Percentiles rank a stretch among this genome's conserved stretches.
phyloP scores from a whole-genome alignment of 73 alveolate genomes.

The Urostyla sp. region DNA sequence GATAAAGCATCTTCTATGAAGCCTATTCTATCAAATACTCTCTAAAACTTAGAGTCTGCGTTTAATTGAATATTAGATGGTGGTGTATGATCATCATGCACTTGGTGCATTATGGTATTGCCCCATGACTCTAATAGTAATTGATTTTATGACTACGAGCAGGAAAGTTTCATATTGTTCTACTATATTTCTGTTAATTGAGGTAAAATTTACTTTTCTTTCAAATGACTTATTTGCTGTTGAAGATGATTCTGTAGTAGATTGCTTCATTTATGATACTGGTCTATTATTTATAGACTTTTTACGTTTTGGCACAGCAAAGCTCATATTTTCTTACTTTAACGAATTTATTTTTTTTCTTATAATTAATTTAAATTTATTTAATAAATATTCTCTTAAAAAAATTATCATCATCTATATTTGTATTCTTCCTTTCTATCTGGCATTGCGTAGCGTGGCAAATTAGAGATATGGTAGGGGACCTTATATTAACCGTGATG shows the following conservation, averaged over 20 bases:
- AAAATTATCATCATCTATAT: conserved; percentile 1
- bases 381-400: neutral
- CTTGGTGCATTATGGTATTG: no score
- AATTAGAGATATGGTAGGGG: conserved; percentile 22
- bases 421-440: conserved; percentile 33
- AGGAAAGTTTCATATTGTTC: no score
- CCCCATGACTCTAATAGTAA: no score
- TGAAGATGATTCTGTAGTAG: no score
- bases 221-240: no score
- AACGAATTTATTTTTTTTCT: neutral
- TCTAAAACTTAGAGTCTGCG: neutral
- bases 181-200: no score
- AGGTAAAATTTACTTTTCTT: no score
- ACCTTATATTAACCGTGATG: conserved; percentile 33
- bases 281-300: neutral
- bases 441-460: conserved; percentile 46
- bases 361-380: neutral
- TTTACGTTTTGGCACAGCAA: conserved; percentile 21
- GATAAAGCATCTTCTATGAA: conserved; percentile 37
- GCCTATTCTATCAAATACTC: conserved; percentile 40
- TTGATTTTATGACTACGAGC: no score
- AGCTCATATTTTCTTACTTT: conserved; percentile 31
- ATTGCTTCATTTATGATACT: no score
- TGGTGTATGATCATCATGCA: no score
- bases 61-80: no score